These are phyloP conservation scores for Neonectria faginata DNA, from an alignment of 2,329 filamentous ascomycete genomes.

Conservation along the genomic window DNA sequence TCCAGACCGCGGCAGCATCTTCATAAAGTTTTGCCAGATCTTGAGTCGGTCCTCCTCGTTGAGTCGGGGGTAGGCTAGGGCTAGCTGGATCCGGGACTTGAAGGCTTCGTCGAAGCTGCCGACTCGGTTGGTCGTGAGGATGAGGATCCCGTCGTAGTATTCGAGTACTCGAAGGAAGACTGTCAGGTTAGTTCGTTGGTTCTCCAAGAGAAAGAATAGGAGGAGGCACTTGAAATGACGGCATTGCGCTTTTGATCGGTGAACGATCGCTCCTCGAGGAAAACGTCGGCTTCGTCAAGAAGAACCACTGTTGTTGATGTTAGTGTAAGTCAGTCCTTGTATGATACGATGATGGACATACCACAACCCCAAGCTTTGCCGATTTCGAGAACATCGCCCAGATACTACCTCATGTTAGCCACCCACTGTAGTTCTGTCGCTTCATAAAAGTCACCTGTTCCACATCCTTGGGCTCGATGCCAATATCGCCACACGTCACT, in stretches of 20 bases:
- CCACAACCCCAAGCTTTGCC: conserved; percentile 35
- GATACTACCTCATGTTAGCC: conserved; percentile 24
- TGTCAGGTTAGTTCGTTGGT: conserved; percentile 21
- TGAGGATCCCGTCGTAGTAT: conserved; percentile 57
- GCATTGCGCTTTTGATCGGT: conserved; percentile 23
- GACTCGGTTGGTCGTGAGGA: conserved; percentile 60
- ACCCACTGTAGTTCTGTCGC: accelerated
- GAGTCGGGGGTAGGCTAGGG: conserved; percentile 45
- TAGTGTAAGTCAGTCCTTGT: neutral
- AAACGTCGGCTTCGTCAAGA: conserved; percentile 25
- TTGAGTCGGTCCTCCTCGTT: conserved; percentile 36
- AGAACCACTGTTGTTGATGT: conserved; percentile 5
- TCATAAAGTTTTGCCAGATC: conserved; percentile 45
- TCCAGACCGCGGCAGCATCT: conserved; percentile 39
- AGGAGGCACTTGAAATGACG: conserved; percentile 21
- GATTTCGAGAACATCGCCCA: conserved; percentile 29
- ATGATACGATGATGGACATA: neutral
- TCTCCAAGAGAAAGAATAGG: no score
- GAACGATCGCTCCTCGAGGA: conserved; percentile 25
- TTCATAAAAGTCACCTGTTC: conserved; percentile 15
- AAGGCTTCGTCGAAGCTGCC: conserved; percentile 60
- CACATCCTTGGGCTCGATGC: conserved; percentile 31
- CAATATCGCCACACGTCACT: conserved; percentile 37
- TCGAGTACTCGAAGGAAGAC: conserved; percentile 57
- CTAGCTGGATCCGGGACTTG: conserved; percentile 52